Evolutionary conservation across 345 rosid genomes (phyloP).

Genomic region (Arabis hirsuta): DNA sequence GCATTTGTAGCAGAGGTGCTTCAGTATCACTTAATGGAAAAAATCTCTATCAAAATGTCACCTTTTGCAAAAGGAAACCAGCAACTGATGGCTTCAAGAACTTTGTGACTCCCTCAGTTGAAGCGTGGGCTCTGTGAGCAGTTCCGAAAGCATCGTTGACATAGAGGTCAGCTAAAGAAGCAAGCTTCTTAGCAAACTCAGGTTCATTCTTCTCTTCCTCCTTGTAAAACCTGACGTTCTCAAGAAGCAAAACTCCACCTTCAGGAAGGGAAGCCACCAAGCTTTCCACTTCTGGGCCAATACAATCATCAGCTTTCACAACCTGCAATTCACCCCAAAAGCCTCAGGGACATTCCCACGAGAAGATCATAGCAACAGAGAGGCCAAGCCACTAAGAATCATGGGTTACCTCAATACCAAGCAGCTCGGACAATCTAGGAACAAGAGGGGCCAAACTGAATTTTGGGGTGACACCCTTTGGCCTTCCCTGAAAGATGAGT

Average conservation of each 20-base stretch:
- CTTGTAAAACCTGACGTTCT: slow-evolving; percentile 88
- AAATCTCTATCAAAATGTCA: slow-evolving; percentile 22
- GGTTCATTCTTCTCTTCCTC: slow-evolving; percentile 98
- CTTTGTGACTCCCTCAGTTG: slow-evolving; percentile 88
- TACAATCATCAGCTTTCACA: slow-evolving; percentile 80
- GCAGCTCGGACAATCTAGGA: slow-evolving; percentile 85
- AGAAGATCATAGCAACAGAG: not conserved
- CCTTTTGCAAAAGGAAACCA: slow-evolving; percentile 95
- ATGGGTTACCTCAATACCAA: slow-evolving; percentile 68
- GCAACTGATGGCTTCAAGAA: slow-evolving; percentile 92
- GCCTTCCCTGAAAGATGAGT: slow-evolving; percentile 74
- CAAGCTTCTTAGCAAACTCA: slow-evolving; percentile 91
- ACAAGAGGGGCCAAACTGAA: slow-evolving; percentile 94
- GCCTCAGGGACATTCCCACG: not conserved
- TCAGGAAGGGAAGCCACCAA: slow-evolving; percentile 68
- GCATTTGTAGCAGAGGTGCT: not conserved
- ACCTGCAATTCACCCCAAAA: slow-evolving; percentile 52
- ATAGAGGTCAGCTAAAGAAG: slow-evolving; percentile 79
- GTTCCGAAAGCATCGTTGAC: slow-evolving; percentile 95
- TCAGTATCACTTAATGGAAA: not conserved
- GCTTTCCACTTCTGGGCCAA: slow-evolving; percentile 77
- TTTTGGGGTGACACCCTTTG: slow-evolving; percentile 92
- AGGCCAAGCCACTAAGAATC: not conserved
- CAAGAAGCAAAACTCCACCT: slow-evolving; percentile 85
- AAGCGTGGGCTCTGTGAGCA: slow-evolving; percentile 95